A percentile compares a stretch with the other conserved stretches of the same genome.
Conservation (phyloP, 2,329 filamentous ascomycete genomes). For the Colletotrichum musae region DNA sequence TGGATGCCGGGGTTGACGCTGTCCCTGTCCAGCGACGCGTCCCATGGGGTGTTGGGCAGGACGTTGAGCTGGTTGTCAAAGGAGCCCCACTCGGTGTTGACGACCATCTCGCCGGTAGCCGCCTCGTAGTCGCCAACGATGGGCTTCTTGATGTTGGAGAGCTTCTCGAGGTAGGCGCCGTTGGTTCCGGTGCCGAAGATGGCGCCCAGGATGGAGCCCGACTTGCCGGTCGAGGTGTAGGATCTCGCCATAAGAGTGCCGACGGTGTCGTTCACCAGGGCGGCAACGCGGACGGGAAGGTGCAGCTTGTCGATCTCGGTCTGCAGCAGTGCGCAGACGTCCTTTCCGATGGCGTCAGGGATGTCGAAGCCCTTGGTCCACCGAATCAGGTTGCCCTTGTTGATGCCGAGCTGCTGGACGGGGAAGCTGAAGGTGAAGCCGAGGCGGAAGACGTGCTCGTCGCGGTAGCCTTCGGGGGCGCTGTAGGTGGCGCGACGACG, state of each 20-base stretch:
- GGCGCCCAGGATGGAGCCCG: slow-evolving; percentile 89
- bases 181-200: slow-evolving; percentile 99
- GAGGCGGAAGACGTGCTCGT: slow-evolving; percentile 88
- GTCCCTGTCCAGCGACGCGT: slow-evolving; percentile 81
- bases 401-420: slow-evolving; percentile 93
- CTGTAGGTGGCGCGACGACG: slow-evolving; percentile 74
- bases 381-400: slow-evolving; percentile 92
- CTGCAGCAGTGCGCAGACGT: slow-evolving; percentile 93
- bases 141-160: slow-evolving; percentile 85
- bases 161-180: slow-evolving; percentile 95
- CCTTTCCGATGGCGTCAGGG: slow-evolving; percentile 91
- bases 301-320: slow-evolving; percentile 87
- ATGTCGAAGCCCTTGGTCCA: slow-evolving; percentile 99
- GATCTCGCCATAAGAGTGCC: slow-evolving; percentile 98
- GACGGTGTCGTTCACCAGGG: slow-evolving; percentile 97
- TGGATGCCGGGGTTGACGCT: slow-evolving; percentile 94
- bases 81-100: slow-evolving; percentile 98
- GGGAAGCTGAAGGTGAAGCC: slow-evolving; percentile 99
- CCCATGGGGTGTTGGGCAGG: slow-evolving; percentile 88
- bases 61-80: slow-evolving; percentile 96
- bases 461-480: slow-evolving; percentile 71
- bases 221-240: slow-evolving; percentile 92
- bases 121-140: slow-evolving; percentile 80
- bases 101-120: slow-evolving; percentile 92
- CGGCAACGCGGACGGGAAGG: slow-evolving; percentile 93